These are phyloP conservation scores for Cladosporium sp. DNA, from an alignment of 2,329 filamentous ascomycete genomes.

Conservation along the genomic window DNA sequence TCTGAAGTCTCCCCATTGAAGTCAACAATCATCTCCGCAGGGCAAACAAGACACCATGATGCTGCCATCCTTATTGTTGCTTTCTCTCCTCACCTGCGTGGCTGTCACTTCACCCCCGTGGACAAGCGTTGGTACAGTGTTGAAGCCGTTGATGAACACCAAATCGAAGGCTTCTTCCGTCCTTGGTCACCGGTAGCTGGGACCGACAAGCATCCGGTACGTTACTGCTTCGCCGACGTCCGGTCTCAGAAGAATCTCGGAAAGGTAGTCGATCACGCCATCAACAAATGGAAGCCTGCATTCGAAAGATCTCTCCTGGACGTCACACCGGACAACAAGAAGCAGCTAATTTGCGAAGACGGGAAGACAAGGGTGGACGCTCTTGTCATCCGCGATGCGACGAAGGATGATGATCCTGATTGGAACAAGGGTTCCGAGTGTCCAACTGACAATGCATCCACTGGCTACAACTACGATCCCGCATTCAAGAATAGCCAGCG, in stretches of 20 bases:
- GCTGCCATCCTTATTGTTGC: no score
- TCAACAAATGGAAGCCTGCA: conserved; percentile 19
- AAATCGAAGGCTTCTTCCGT: conserved; percentile 12
- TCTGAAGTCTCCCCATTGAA: no score
- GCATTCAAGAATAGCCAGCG: not conserved
- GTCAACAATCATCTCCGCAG: no score
- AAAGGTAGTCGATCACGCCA: conserved; percentile 15
- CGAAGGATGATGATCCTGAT: conserved; percentile 17
- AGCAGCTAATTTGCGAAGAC: conserved; percentile 10
- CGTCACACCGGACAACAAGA: conserved; percentile 16
- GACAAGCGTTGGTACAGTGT: conserved; percentile 18
- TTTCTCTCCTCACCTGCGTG: no score
- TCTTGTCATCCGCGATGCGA: conserved; percentile 19
- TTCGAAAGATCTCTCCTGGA: conserved; percentile 14
- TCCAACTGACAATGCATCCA: conserved; percentile 14
- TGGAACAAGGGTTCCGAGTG: conserved; percentile 12
- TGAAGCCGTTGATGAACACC: not conserved
- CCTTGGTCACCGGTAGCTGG: conserved; percentile 18
- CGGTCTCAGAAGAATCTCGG: conserved; percentile 19
- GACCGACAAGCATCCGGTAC: conserved; percentile 12
- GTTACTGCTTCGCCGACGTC: conserved; percentile 21
- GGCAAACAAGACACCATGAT: no score
- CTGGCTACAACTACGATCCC: conserved; percentile 16
- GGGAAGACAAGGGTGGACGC: conserved; percentile 12
- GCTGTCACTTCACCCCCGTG: not conserved